These are phyloP conservation scores for Forsythia viridissima DNA, from an alignment of 257 asterid genomes.

Conservation along the genomic window DNA sequence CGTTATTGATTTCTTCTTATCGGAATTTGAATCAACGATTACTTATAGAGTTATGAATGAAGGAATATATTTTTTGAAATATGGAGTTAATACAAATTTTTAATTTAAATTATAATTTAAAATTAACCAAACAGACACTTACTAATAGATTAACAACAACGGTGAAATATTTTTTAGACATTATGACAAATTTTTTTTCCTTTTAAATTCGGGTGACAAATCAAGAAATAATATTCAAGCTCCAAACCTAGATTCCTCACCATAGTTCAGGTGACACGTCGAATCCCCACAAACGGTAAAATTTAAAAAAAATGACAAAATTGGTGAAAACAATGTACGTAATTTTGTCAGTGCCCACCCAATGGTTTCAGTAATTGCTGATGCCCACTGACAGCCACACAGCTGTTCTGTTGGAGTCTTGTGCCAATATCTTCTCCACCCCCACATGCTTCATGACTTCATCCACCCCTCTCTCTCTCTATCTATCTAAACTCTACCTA, in stretches of 20 bases:
- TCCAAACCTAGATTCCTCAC: no score
- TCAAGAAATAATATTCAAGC: neutral
- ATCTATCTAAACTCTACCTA: neutral
- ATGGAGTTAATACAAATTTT: no score
- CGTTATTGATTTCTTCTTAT: neutral
- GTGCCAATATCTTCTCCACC: constrained; percentile 39
- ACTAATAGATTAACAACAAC: no score
- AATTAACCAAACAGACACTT: no score
- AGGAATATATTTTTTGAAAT: no score
- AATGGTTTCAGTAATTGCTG: constrained; percentile 25
- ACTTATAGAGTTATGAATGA: neutral
- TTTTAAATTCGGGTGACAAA: neutral
- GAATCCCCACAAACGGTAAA: neutral
- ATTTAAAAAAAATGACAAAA: neutral
- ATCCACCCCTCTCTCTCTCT: constrained; percentile 1
- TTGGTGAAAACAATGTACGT: constrained; percentile 40
- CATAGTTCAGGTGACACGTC: neutral
- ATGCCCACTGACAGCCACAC: constrained; percentile 30
- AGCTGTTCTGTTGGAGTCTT: constrained; percentile 48
- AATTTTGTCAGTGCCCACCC: constrained; percentile 4
- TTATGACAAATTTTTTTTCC: no score
- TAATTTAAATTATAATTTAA: no score
- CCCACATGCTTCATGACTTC: constrained; percentile 32
- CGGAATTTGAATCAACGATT: no score
- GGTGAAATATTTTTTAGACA: no score